Conservation (phyloP, 1,284 basidiomycete genomes). For the Cryptococcus hybrid region DNA sequence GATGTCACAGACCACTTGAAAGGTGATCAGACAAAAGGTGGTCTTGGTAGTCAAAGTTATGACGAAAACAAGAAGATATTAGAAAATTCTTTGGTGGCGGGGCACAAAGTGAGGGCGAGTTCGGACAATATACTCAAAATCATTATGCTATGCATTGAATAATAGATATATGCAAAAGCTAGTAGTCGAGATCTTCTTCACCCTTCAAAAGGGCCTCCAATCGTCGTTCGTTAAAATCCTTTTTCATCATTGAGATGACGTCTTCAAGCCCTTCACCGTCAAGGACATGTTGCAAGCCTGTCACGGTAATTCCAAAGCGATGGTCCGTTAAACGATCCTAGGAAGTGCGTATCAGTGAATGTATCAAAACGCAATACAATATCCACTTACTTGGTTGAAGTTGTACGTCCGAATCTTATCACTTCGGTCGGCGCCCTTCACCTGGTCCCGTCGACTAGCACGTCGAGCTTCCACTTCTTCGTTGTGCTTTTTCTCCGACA, state of each 20-base stretch:
- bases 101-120: background rate
- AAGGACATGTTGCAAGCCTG: slow-evolving; percentile 69
- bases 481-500: slow-evolving; percentile 73
- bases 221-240: slow-evolving; percentile 62
- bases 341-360: background rate
- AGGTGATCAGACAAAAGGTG: slow-evolving; percentile 66
- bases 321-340: slow-evolving; percentile 92
- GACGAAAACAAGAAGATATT: slow-evolving; percentile 73
- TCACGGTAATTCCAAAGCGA: slow-evolving; percentile 73
- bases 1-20: slow-evolving; percentile 50
- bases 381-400: slow-evolving; percentile 66
- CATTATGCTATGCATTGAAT: slow-evolving; percentile 7
- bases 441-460: slow-evolving; percentile 67
- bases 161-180: background rate
- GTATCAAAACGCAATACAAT: background rate
- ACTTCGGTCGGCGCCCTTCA: slow-evolving; percentile 75
- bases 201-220: slow-evolving; percentile 65
- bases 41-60: slow-evolving; percentile 67
- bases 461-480: slow-evolving; percentile 68
- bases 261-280: slow-evolving; percentile 69
- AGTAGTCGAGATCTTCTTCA: slow-evolving; percentile 47
- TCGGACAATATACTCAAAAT: background rate
- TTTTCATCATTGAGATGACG: slow-evolving; percentile 60
- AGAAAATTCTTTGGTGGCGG: slow-evolving; percentile 68
- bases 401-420: slow-evolving; percentile 96